These are phyloP conservation scores for Lentinus brumalis DNA, from an alignment of 768 basidiomycete genomes.

Conservation along the genomic window DNA sequence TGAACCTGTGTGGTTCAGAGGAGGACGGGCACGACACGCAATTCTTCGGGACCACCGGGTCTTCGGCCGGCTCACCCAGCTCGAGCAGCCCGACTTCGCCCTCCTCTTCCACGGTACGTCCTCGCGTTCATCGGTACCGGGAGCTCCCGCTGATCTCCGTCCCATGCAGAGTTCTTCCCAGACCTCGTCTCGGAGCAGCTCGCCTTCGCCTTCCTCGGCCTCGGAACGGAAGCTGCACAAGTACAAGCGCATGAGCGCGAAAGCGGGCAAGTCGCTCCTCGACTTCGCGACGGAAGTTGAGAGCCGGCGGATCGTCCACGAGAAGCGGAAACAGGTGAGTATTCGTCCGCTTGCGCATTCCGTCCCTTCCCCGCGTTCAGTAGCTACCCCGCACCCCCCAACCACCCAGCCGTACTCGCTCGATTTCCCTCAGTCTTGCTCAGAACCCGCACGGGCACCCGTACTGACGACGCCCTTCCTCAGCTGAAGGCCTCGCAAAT, in stretches of 20 bases:
- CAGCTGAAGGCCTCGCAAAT: slow-evolving; percentile 15
- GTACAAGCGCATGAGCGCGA: slow-evolving; percentile 13
- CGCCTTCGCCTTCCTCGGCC: neutral
- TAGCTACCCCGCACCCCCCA: too few species aligned
- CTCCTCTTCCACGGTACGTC: slow-evolving; percentile 7
- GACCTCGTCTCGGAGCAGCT: neutral
- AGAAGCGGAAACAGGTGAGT: slow-evolving; percentile 9
- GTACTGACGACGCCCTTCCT: neutral
- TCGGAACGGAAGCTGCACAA: slow-evolving; percentile 10
- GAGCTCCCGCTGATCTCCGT: neutral
- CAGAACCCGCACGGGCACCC: neutral
- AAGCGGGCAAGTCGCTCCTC: slow-evolving; percentile 14
- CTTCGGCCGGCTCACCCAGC: neutral
- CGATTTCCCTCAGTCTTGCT: too few species aligned
- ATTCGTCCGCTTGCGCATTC: neutral
- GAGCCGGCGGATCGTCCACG: slow-evolving; percentile 8
- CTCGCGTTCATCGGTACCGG: neutral
- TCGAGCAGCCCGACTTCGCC: neutral
- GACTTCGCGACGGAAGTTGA: slow-evolving; percentile 19
- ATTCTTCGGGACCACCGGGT: neutral
- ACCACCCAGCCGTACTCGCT: too few species aligned
- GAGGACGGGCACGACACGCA: neutral
- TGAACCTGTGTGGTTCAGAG: neutral
- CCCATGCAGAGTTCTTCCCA: neutral
- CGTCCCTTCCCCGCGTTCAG: neutral